Evolutionary conservation across 176 grass and related monocot genomes (phyloP).

Genomic region (Typha latifolia): DNA sequence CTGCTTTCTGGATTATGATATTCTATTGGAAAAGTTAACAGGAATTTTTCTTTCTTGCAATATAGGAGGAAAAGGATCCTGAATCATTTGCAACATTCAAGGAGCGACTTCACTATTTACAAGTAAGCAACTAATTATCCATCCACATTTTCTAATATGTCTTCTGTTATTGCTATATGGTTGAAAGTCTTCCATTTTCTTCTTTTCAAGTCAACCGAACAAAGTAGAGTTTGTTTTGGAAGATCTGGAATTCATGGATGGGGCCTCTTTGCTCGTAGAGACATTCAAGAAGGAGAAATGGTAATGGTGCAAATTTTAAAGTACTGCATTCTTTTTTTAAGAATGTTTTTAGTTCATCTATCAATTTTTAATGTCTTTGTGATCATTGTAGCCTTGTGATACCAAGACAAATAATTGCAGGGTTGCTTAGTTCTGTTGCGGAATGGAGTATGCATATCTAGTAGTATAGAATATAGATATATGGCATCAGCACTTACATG

Average conservation of each 20-base stretch:
- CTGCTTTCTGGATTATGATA: background rate
- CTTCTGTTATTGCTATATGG: constrained; percentile 7
- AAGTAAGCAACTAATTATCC: constrained; percentile 53
- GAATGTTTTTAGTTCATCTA: constrained; percentile 11
- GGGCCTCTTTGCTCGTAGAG: constrained; percentile 82
- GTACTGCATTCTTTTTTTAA: constrained; percentile 2
- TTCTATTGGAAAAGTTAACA: background rate
- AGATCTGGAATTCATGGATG: constrained; percentile 99
- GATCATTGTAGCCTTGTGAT: background rate
- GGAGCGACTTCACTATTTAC: constrained; percentile 79
- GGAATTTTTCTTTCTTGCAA: constrained; percentile 19
- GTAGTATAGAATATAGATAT: too few relatives aligned
- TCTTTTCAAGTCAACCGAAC: constrained; percentile 67
- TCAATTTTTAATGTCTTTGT: background rate
- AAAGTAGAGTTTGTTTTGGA: constrained; percentile 94
- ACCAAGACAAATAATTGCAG: too few relatives aligned
- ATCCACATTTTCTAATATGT: constrained; percentile 1
- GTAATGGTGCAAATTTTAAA: constrained; percentile 27
- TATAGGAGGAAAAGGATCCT: constrained; percentile 76
- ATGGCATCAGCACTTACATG: too few relatives aligned
- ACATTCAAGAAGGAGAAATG: constrained; percentile 99
- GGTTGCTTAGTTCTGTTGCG: too few relatives aligned
- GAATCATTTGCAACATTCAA: constrained; percentile 91
- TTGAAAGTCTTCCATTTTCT: constrained; percentile 20
- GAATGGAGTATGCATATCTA: too few relatives aligned